Conservation (phyloP, 129 eudicot species). For the Mikania micrantha region DNA sequence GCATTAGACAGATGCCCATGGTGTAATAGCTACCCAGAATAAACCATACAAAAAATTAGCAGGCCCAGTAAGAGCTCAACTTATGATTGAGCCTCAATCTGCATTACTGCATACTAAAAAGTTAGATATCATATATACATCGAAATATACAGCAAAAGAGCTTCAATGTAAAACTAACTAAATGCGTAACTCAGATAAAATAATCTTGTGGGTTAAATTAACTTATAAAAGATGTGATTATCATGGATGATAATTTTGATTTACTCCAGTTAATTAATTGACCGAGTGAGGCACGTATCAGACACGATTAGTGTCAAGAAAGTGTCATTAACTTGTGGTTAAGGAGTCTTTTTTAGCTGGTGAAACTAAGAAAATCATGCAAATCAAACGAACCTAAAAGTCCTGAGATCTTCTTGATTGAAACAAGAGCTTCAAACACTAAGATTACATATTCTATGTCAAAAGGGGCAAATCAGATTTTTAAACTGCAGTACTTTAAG, state of each 20-base stretch:
- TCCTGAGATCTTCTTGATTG: neutral
- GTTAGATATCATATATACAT: neutral
- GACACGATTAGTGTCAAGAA: neutral
- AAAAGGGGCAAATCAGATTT: neutral
- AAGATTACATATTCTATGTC: neutral
- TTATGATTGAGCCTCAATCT: no score
- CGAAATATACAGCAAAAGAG: neutral
- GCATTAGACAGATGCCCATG: constrained; percentile 88
- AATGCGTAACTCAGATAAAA: neutral
- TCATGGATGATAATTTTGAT: neutral
- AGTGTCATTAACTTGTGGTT: neutral
- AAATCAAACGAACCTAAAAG: neutral
- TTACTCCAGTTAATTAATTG: neutral
- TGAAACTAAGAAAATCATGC: neutral
- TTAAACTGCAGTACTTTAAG: neutral
- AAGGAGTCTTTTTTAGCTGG: neutral
- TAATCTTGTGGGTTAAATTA: neutral
- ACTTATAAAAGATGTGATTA: neutral
- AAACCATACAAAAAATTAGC: constrained; percentile 10
- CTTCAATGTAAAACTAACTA: neutral
- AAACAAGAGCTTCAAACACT: neutral
- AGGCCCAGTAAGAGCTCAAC: constrained; percentile 1
- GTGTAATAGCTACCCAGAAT: constrained; percentile 56
- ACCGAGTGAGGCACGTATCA: constrained; percentile 4
- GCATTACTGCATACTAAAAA: constrained; percentile 8